phyloP scores from a whole-genome alignment of 1,139 yeast species.

The Lodderomyces orthopsilosis region DNA sequence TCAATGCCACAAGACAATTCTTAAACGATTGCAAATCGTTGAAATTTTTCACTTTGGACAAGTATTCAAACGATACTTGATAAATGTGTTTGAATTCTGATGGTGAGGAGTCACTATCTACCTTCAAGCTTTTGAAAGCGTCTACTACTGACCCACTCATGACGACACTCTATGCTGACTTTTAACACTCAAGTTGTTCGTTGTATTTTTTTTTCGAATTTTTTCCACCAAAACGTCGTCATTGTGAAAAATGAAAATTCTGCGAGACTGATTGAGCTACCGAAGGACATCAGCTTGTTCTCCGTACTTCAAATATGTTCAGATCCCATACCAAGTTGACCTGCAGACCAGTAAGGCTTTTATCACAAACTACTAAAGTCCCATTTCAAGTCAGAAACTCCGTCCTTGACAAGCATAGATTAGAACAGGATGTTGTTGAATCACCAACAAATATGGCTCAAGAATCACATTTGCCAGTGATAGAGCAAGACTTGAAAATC shows the following conservation, averaged over 20 bases:
- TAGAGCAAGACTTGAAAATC: slow-evolving; percentile 39
- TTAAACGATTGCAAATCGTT: slow-evolving; percentile 54
- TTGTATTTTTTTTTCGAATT: slow-evolving; percentile 2
- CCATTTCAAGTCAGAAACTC: slow-evolving; percentile 15
- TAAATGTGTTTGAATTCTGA: slow-evolving; percentile 41
- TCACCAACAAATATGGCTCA: slow-evolving; percentile 48
- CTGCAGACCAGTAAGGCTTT: slow-evolving; percentile 3
- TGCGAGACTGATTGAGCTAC: too few relatives aligned
- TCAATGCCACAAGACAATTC: slow-evolving; percentile 65
- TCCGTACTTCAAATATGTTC: background rate
- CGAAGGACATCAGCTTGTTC: background rate
- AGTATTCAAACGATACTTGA: slow-evolving; percentile 42
- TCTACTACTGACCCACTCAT: slow-evolving; percentile 45
- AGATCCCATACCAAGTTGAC: background rate
- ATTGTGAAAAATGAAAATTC: slow-evolving; percentile 2
- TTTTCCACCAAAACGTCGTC: background rate
- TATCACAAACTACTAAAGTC: slow-evolving; percentile 8
- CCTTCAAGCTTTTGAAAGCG: slow-evolving; percentile 42
- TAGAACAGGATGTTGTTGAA: slow-evolving; percentile 16
- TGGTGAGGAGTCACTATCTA: slow-evolving; percentile 22
- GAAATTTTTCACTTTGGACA: slow-evolving; percentile 38
- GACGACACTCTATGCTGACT: background rate
- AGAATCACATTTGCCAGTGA: slow-evolving; percentile 47
- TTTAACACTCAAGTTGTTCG: slow-evolving; percentile 2
- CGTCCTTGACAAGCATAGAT: slow-evolving; percentile 21